phyloP scores from a whole-genome alignment of 257 asterid genomes.

The Penstemon newberryi region DNA sequence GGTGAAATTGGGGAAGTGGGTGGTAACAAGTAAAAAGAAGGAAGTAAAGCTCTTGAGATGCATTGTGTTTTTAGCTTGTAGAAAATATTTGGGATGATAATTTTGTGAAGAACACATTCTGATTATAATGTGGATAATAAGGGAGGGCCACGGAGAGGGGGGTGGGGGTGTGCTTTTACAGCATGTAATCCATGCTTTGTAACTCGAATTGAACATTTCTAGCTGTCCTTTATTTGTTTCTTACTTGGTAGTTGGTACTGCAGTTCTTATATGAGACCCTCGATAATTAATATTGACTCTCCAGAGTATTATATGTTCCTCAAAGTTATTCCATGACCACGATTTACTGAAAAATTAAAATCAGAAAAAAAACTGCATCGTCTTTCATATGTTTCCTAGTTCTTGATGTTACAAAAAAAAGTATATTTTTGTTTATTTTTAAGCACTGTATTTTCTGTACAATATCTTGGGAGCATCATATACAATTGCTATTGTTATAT shows the following conservation, averaged over 20 bases:
- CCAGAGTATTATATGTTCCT: neutral
- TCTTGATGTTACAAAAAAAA: neutral
- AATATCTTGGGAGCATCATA: neutral
- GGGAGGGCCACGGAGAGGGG: neutral
- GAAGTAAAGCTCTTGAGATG: neutral
- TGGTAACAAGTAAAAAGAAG: neutral
- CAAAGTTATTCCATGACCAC: neutral
- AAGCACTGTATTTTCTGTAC: neutral
- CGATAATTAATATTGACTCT: neutral
- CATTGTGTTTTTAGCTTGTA: neutral
- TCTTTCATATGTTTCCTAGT: neutral
- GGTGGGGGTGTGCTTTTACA: neutral
- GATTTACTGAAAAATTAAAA: too few species aligned
- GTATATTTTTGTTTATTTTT: neutral
- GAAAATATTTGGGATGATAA: neutral
- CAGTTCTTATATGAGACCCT: neutral
- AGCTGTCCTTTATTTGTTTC: neutral
- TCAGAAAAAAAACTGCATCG: neutral
- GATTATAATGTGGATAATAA: neutral
- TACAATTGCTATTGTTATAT: neutral
- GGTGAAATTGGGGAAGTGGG: neutral
- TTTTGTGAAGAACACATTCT: neutral
- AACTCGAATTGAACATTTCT: neutral
- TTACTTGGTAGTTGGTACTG: neutral
- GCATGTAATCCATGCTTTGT: slow-evolving; percentile 1